Percentiles rank a stretch among this genome's conserved stretches.
These are phyloP conservation scores for Paraconiothyrium brasiliense DNA, from an alignment of 2,329 filamentous ascomycete species.

Conservation along the genomic window DNA sequence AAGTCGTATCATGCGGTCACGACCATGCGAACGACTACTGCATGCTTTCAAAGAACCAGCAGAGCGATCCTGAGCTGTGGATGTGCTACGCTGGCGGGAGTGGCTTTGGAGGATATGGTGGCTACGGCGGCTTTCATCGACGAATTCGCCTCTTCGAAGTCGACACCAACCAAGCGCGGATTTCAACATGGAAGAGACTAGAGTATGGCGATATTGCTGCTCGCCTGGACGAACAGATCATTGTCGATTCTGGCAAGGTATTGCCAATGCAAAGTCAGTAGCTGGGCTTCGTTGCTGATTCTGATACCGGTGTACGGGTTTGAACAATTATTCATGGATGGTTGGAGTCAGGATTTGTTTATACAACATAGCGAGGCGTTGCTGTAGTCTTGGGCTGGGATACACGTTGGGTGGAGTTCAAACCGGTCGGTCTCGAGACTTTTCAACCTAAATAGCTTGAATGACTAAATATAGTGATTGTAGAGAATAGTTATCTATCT, in stretches of 20 bases:
- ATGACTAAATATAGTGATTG: no score
- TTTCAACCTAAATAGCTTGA: no score
- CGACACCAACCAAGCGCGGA: constrained; percentile 87
- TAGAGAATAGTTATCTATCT: no score
- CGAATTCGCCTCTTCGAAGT: constrained; percentile 90
- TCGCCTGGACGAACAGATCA: constrained; percentile 67
- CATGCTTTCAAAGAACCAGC: constrained; percentile 66
- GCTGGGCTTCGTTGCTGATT: neutral
- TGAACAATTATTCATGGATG: neutral
- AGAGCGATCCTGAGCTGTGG: constrained; percentile 72
- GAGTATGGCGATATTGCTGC: constrained; percentile 69
- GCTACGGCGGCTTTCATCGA: constrained; percentile 85
- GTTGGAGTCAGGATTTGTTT: neutral
- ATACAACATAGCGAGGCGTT: constrained; percentile 13
- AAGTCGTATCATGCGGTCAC: constrained; percentile 91
- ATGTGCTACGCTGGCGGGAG: constrained; percentile 97
- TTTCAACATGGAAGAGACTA: constrained; percentile 90
- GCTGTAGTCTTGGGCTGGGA: neutral
- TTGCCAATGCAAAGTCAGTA: constrained; percentile 15
- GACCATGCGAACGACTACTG: constrained; percentile 99
- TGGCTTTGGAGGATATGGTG: constrained; percentile 94
- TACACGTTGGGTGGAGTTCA: neutral
- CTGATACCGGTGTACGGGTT: neutral
- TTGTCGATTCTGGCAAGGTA: constrained; percentile 67
- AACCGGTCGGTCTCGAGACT: neutral